Evolutionary conservation across 495 filamentous ascomycete genomes (phyloP).

Genomic region (Hypoxylon trugodes): DNA sequence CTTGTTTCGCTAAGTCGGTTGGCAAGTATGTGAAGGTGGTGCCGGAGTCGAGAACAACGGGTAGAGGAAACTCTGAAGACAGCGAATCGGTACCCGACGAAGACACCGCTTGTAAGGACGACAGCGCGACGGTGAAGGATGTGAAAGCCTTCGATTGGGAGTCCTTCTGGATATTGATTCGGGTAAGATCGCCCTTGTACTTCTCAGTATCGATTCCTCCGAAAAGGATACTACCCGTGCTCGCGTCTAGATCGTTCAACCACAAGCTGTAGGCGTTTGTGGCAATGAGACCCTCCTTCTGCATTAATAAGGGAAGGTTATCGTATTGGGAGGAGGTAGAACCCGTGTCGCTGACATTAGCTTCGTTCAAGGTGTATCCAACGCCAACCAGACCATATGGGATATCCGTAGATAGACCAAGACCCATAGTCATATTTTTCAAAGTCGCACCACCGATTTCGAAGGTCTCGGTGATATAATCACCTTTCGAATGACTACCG

Average conservation of each 20-base stretch:
- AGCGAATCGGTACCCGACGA: constrained; percentile 59
- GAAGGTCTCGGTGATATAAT: constrained; percentile 84
- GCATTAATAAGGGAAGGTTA: constrained; percentile 83
- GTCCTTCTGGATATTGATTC: constrained; percentile 66
- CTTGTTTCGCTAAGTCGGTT: constrained; percentile 65
- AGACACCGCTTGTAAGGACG: constrained; percentile 57
- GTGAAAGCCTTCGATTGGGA: constrained; percentile 55
- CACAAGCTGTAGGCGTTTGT: constrained; percentile 89
- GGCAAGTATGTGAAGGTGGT: constrained; percentile 88
- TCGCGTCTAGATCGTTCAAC: constrained; percentile 76
- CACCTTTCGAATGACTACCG: constrained; percentile 75
- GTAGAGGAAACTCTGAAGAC: constrained; percentile 62
- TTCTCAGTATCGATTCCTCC: constrained; percentile 92
- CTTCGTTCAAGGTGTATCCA: constrained; percentile 83
- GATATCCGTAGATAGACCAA: constrained; percentile 76
- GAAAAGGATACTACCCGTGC: constrained; percentile 68
- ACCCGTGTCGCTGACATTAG: constrained; percentile 61
- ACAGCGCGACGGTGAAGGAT: constrained; percentile 80
- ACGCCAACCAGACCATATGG: constrained; percentile 85
- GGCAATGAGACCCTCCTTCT: constrained; percentile 74
- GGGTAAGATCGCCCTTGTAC: constrained; percentile 76
- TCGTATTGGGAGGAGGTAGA: constrained; percentile 63
- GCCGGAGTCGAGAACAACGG: constrained; percentile 88
- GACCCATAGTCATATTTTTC: constrained; percentile 80
- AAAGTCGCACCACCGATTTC: constrained; percentile 72